Evolutionary conservation across 495 filamentous ascomycete genomes (phyloP).

Genomic region (Neurospora sp.): DNA sequence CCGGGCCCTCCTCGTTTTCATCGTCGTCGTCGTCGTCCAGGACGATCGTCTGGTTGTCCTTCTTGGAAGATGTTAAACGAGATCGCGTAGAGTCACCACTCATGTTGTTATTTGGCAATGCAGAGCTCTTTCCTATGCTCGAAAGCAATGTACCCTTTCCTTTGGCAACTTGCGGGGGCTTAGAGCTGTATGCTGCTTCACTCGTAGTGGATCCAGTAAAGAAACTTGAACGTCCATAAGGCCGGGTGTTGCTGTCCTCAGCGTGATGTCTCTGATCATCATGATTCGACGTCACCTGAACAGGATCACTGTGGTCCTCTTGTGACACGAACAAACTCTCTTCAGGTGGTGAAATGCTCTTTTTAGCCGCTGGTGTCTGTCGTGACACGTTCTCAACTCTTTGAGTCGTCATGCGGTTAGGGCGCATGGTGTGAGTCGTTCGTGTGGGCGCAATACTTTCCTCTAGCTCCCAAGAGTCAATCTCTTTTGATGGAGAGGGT

Average conservation of each 20-base stretch:
- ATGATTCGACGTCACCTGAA: neutral
- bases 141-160: neutral
- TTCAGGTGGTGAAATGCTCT: neutral
- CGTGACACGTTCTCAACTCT: neutral
- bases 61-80: neutral
- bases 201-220: neutral
- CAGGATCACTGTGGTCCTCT: neutral
- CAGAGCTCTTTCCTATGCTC: neutral
- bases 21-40: conserved; percentile 9
- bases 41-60: conserved; percentile 1
- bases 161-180: neutral
- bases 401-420: neutral
- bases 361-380: neutral
- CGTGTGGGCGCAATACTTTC: neutral
- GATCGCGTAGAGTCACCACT: neutral
- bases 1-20: too few relatives aligned
- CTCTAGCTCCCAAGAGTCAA: neutral
- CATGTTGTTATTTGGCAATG: neutral
- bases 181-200: neutral
- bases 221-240: neutral
- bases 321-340: neutral
- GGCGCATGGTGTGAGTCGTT: neutral
- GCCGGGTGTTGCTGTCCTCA: neutral
- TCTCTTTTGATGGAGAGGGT: conserved; percentile 4
- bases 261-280: neutral